These are phyloP conservation scores for Erucastrum elatum DNA, from an alignment of 345 rosid genomes.

Conservation along the genomic window DNA sequence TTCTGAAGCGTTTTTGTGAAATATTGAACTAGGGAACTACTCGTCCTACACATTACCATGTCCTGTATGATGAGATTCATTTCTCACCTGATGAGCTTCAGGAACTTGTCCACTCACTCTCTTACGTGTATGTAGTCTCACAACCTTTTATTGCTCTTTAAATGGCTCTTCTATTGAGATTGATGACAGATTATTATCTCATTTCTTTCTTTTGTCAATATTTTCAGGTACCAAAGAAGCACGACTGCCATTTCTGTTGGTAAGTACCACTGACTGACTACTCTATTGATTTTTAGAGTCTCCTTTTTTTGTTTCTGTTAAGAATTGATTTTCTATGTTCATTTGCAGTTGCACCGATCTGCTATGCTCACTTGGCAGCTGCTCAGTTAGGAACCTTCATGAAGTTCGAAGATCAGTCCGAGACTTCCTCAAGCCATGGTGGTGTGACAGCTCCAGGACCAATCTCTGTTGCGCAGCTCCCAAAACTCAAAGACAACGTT, in stretches of 20 bases:
- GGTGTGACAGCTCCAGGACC: constrained; percentile 38
- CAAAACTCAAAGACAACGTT: constrained; percentile 31
- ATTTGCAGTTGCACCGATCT: constrained; percentile 39
- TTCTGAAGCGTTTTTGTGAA: not conserved
- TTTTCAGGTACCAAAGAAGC: constrained; percentile 41
- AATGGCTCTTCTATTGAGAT: not conserved
- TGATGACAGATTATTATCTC: not conserved
- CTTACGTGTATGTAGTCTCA: constrained; percentile 38
- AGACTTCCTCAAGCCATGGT: constrained; percentile 42
- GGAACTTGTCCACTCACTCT: constrained; percentile 41
- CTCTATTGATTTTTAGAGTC: not conserved
- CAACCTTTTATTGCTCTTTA: not conserved
- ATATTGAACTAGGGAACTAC: constrained; percentile 36
- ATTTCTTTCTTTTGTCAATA: not conserved
- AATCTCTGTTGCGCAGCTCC: constrained; percentile 30
- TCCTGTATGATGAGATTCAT: constrained; percentile 37
- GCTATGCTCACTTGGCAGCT: constrained; percentile 46
- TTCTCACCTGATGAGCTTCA: constrained; percentile 42
- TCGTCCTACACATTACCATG: constrained; percentile 44
- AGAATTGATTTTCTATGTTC: not conserved
- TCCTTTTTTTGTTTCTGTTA: not conserved
- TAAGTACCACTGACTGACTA: not conserved
- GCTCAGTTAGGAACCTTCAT: constrained; percentile 40
- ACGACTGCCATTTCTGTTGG: constrained; percentile 43
- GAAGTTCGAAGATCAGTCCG: constrained; percentile 41